Base-by-base conservation (phyloP, 1,284 basidiomycete genomes). In the Tilletia setariae region DNA sequence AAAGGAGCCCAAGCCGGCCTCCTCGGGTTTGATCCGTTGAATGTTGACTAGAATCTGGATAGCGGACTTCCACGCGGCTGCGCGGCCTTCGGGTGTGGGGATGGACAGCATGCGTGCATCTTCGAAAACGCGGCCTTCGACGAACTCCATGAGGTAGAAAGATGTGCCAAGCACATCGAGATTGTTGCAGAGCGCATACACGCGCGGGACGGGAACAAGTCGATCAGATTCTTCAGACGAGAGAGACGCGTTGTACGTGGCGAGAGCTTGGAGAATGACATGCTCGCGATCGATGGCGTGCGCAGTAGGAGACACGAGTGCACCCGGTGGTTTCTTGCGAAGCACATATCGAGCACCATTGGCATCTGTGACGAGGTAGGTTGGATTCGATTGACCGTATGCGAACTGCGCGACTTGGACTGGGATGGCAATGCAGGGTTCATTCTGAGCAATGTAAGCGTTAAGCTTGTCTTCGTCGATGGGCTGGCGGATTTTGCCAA, bases 261-360 rank as follows among this genome's bases (percentile, higher is more conserved):
- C 46, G 4, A 79, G 84, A 0, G 92, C 90, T 40, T 85, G 83
- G 21, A 97, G 86, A 73, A 96, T 89, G 30, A 86, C 87, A 84
- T 90, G 95, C 85, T 97, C 94, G 53, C 94, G 88, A 80, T 97
- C 94, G 62, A 98, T 88, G 79, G 94, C 91, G 81, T 98, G 94
- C 0, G 94, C 94, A 0, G 94, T 97, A 65, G 88, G 86, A 0
- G 91, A 92, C 15, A 98, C 85, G 1, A 97, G 87, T 53, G 89
- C 85, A 0, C 94, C 94, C 0, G 90, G 89, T n/a, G 94, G 94
- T 80, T 96, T 95, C 83, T 96, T 94, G 35, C 94, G 90, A 63
- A 97, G 85, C 1, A 98, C 94, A 74, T 89, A 93, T n/a, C 87
- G 88, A 1, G 79, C 87, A 67, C 76, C 90, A 89, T 84, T 87